Conservation (phyloP, 73 alveolate genomes). For the Blepharisma japonicum region DNA sequence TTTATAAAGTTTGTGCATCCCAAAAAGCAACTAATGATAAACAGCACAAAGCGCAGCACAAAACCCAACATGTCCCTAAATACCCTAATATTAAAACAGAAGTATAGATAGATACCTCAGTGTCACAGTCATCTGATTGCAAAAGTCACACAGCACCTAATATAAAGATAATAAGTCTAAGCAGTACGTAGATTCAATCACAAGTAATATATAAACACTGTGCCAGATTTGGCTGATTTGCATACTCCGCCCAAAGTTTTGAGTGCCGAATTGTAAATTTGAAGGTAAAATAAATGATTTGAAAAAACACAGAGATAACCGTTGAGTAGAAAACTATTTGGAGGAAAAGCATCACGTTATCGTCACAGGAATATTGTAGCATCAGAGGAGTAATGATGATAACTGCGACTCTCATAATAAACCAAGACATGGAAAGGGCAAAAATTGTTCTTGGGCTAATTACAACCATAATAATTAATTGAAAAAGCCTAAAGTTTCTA, state of each 20-base stretch:
- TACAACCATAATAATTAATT: no score
- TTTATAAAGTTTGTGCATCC: constrained; percentile 25
- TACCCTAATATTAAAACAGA: not conserved
- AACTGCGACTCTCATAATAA: not conserved
- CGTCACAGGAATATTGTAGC: not conserved
- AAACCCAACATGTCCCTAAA: constrained; percentile 17
- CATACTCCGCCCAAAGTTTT: not conserved
- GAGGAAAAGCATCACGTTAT: constrained; percentile 6
- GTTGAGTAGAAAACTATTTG: constrained; percentile 2
- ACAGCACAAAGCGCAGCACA: not conserved
- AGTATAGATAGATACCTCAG: not conserved
- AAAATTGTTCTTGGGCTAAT: not conserved
- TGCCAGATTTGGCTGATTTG: not conserved
- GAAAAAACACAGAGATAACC: not conserved
- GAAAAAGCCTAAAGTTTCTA: no score
- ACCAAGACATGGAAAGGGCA: not conserved
- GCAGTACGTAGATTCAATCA: not conserved
- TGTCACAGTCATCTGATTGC: constrained; percentile 6
- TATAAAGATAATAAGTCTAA: not conserved
- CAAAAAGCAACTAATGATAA: not conserved
- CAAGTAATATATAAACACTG: not conserved
- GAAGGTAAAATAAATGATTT: not conserved
- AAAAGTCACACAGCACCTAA: not conserved
- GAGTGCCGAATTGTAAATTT: no score
- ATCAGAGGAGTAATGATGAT: not conserved